Evolutionary conservation across 163 green algal species (phyloP), one percentile per base, ranked within the genome.

Genomic region (Coccomyxa subellipsoidea): DNA sequence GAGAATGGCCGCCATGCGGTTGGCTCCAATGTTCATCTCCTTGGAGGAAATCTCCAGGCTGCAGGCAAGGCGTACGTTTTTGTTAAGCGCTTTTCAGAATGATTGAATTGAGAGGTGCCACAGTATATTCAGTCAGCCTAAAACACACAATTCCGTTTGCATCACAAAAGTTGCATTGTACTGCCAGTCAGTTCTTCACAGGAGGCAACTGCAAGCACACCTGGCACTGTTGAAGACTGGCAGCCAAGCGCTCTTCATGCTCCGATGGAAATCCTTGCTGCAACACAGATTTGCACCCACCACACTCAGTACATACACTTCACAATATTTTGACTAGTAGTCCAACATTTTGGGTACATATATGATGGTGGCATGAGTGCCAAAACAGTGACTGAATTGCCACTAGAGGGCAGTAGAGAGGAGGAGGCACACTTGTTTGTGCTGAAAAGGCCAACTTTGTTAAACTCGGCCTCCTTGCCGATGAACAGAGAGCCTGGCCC

Each of bases 381-480:
- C 47, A 59, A 59, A 21, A 18, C 3, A 21, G 23, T 59, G 47
- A 59, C 47, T 18, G 23, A 59, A 59, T 5, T 59, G 47, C 47
- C 21, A 1, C 47, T 59, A 18, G 15, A 7, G 5, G 21, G 0
- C 23, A 18, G 47, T 27, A 6, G 23, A 59, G 5, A 59, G 15
- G 15, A 59, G 4, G 47, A 27, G 66, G 32, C 70, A 25, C 70
- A 77, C 70, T 77, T 23, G 70, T 77, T 38, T 27, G 70, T 77
- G 70, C 70, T 77, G 70, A 77, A 77, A 9, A 77, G 70, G 32
- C 70, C 70, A 7, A 34, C 31, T 34, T 77, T 38, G 70, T 77
- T 77, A 32, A 77, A 77, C 32, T 38, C 32, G 18, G 31, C 32
- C 70, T 77, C 70, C 32, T 39, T 77, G 10, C 70, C 70, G 21